Evolutionary conservation across 2,329 filamentous ascomycete species (phyloP), one percentile per base, ranked within the genome.

Genomic region (Parascedosporium putredinis): DNA sequence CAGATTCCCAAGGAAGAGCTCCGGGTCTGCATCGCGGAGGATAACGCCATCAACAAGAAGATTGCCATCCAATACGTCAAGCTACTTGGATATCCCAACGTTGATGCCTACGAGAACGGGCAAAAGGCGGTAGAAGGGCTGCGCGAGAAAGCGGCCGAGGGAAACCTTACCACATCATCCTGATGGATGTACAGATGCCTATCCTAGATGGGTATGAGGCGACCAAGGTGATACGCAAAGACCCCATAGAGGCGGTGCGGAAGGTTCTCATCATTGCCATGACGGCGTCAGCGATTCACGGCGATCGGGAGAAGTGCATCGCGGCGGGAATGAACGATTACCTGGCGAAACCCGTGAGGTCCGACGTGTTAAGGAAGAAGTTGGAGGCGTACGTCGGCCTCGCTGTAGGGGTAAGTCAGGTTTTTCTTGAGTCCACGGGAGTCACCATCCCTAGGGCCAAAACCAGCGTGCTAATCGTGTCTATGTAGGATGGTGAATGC

Each of bases 161-260:
- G 83, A 1, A 72, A 7, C 90, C 89, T 0, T 96, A 94, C 67
- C 89, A 96, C 59, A 76, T 96, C 27, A 84, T 95, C 36, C 76
- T 96, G 42, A 96, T 96, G 90, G 90, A 96, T 62, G 88, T 95
- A 3, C 89, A 95, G 67, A 96, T 96, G 90, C 90, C 90, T 0
- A 81, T 94, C 3, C 77, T 95, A 7, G 90, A 96, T 62, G 90
- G 90, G 5, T 95, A 95, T 62, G 86, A 95, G 64, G 89, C 90
- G 1, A 96, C 90, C 1, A 84, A 85, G 55, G 76, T 88, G 51
- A 81, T 96, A 42, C 83, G 90, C 8, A 79, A 80, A 56, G 89
- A 96, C 63, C 64, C 79, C 0, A 78, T 88, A 52, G 83, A 88
- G 31, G 77, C 78, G 6, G 88, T 97, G 9, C 77, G 87, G 48